Base-by-base conservation (phyloP, 208 protist species). In the Crithidia sp. region DNA sequence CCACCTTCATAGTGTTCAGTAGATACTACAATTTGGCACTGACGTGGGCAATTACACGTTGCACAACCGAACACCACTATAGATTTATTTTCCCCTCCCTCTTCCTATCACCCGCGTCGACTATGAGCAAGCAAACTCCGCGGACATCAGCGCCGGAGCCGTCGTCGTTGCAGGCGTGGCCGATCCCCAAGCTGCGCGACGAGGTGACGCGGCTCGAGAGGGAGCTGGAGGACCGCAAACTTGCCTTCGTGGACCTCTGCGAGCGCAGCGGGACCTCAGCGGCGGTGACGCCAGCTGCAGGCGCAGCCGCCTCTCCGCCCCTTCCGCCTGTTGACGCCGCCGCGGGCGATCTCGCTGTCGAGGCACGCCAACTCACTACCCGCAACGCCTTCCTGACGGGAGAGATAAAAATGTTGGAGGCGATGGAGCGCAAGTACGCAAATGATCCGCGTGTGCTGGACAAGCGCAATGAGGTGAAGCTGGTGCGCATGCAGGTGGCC, bases 401-500 rank as follows among this genome's bases (percentile, higher is more conserved):
- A 19, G 63, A 79, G 43, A 64, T 96, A 4, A 76, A 75, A n/a
- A 58, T 41, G 19, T 16, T 86, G 5, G 49, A 63, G 43, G 72
- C 63, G 7, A 57, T 67, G 14, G 85, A 86, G 62, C 56, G 79
- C 41, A 55, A 74, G 57, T 75, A 82, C 43, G 61, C 75, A 6
- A 78, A 68, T 36, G 80, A 90, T 54, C 85, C 89, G 12, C 83
- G 82, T 12, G 86, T 94, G 44, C 52, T 85, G 17, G 87, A 92
- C 55, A 84, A 90, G 59, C 76, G 73, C 10, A 96, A 96, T 58
- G 81, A 88, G 56, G 73, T 92, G 19, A 77, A 63, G 37, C 81
- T 80, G 28, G 81, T 88, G n/a, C 59, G 74, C 50, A 77, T 80
- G 62, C 73, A 94, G 49, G 84, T 92, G 7, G 78, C 50, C 9